phyloP scores from a whole-genome alignment of 805 yeast genomes.

The Hanseniaspora guilliermondii region DNA sequence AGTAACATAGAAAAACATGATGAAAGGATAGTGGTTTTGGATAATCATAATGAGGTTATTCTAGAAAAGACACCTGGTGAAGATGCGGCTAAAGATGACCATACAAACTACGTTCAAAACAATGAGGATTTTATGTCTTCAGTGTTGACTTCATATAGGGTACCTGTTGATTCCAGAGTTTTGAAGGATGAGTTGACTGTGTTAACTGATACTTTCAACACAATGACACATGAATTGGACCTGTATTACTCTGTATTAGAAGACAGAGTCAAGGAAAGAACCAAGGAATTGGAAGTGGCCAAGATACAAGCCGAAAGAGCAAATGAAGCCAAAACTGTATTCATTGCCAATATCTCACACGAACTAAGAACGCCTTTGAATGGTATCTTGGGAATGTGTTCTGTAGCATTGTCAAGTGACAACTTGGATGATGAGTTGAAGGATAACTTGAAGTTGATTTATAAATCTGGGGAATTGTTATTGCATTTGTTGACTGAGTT shows the following conservation, averaged over 20 bases:
- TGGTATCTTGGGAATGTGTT: slow-evolving; percentile 92
- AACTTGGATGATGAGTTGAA: slow-evolving; percentile 53
- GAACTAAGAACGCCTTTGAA: slow-evolving; percentile 91
- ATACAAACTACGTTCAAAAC: slow-evolving; percentile 17
- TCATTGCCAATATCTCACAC: slow-evolving; percentile 84
- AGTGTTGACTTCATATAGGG: slow-evolving; percentile 30
- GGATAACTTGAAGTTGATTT: slow-evolving; percentile 66
- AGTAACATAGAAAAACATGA: not conserved
- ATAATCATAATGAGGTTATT: not conserved
- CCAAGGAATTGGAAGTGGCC: slow-evolving; percentile 78
- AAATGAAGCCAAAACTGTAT: slow-evolving; percentile 90
- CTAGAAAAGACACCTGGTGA: not conserved
- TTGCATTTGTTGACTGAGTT: slow-evolving; percentile 83
- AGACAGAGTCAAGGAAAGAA: slow-evolving; percentile 75
- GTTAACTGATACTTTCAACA: slow-evolving; percentile 75
- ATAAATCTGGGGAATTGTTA: slow-evolving; percentile 80
- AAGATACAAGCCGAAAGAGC: slow-evolving; percentile 86
- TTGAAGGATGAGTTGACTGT: slow-evolving; percentile 80
- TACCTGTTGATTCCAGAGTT: slow-evolving; percentile 38
- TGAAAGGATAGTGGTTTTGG: not conserved
- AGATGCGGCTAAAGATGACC: not conserved
- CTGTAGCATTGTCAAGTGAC: slow-evolving; percentile 76
- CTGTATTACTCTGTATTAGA: slow-evolving; percentile 75
- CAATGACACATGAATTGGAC: slow-evolving; percentile 79
- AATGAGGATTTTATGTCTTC: slow-evolving; percentile 24